These are phyloP conservation scores for Madurella mycetomatis DNA, from an alignment of 2,329 filamentous ascomycete species.

Conservation along the genomic window DNA sequence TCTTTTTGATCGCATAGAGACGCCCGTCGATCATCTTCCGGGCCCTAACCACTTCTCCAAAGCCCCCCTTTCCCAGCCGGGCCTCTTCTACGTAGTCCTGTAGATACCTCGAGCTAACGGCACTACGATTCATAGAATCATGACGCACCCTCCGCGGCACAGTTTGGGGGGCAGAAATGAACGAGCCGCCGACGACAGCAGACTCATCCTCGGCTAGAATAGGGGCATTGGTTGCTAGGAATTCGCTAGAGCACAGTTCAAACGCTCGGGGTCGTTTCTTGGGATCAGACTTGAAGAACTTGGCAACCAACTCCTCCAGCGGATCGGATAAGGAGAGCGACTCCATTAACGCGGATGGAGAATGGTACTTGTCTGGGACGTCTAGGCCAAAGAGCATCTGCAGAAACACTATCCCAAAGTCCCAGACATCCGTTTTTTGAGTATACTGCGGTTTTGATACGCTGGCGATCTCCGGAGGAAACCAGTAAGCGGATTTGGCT, in stretches of 20 bases:
- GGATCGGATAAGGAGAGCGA: conserved; percentile 68
- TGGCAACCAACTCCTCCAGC: conserved; percentile 73
- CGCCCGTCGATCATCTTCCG: conserved; percentile 90
- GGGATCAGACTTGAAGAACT: conserved; percentile 79
- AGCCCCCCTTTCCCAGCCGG: conserved; percentile 85
- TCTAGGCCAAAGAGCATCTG: conserved; percentile 92
- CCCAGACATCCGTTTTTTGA: conserved; percentile 89
- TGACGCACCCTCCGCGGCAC: conserved; percentile 50
- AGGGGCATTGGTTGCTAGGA: conserved; percentile 60
- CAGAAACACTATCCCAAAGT: conserved; percentile 83
- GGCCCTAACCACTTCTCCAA: conserved; percentile 93
- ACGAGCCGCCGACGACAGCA: conserved; percentile 38
- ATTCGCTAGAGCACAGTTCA: conserved; percentile 61
- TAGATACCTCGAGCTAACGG: conserved; percentile 67
- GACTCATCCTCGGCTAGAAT: conserved; percentile 47
- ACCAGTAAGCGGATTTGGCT: conserved; percentile 76
- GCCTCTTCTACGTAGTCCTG: conserved; percentile 90
- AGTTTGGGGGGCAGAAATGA: conserved; percentile 40
- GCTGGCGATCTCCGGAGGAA: conserved; percentile 69
- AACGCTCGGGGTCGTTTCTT: conserved; percentile 84
- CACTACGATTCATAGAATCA: conserved; percentile 56
- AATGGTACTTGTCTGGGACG: conserved; percentile 70
- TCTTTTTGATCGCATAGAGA: conserved; percentile 95
- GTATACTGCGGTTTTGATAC: conserved; percentile 59
- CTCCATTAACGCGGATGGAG: conserved; percentile 69